Base-by-base conservation (phyloP, 2,329 filamentous ascomycete genomes). In the Zymoseptoria ardabiliae region DNA sequence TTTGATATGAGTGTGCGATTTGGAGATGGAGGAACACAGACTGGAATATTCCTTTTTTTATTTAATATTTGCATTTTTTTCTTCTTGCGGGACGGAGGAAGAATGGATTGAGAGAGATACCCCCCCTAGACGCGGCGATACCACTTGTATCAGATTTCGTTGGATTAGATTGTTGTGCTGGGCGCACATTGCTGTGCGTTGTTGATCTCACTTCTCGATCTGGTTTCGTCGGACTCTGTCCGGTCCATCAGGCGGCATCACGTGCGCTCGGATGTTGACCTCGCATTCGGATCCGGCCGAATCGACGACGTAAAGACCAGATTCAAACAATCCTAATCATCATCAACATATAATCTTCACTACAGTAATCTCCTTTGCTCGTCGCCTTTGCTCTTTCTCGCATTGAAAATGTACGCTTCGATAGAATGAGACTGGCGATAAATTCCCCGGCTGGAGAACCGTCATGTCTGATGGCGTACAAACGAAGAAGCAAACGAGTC, bases 401-500 rank as follows among this genome's bases (percentile, higher is more conserved):
- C n/a, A n/a, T n/a, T n/a, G n/a, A n/a, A n/a, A n/a, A n/a, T 5
- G 35, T 45, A 45, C 35, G 17, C 35, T 45, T n/a, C 13, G 11
- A 45, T 45, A 45, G n/a, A 45, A 45, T 45, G 35, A 45, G 11
- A n/a, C 35, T n/a, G 35, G 4, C 35, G 7, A 45, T 45, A 45
- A 30, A 17, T n/a, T n/a, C 17, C 35, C 4, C 35, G 35, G 51
- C 51, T 17, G 51, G 55, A 49, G 21, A 51, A 66, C 69, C 70
- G 75, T 72, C 72, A 82, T 82, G 79, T 80, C 79, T 71, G 74
- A 80, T 81, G 79, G 77, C 73, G 70, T 70, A 69, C 73, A 74
- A 67, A 45, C 35, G 35, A 45, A 45, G 69, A 73, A 74, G 69
- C 78, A 78, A 73, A 79, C 79, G 71, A 79, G 78, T 65, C 75